Base-by-base conservation (phyloP, 352 stramenopile genomes). In the Thalassiosira gravida region DNA sequence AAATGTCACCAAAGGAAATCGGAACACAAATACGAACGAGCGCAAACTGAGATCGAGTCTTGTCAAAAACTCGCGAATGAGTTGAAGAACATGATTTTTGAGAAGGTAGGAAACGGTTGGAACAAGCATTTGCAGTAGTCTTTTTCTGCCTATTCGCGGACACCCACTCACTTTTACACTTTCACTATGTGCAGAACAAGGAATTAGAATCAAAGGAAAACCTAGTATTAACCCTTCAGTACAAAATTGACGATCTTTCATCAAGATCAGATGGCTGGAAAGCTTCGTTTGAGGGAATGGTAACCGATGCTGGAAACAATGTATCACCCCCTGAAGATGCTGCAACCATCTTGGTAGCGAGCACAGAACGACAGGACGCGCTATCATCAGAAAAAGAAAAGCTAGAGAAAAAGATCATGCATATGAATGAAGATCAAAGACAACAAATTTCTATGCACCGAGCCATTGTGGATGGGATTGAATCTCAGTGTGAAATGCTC, bases 391-490 rank as follows among this genome's bases (percentile, higher is more conserved):
- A 86, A 56, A 68, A 82, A 32, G 47, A 53, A 2, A 70, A 57
- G 42, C 39, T 86, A 18, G 44, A 86, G 39, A 57, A 83, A 47
- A 47, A 79, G 59, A 67, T 71, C 3, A n/a, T 83, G 16, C 16
- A 14, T 1, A 75, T 80, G 53, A 57, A 77, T 13, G 55, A 80
- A 65, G 73, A 86, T 13, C 30, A 57, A 14, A 24, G 56, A 24
- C 65, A 86, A 13, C 72, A 78, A 67, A 74, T 8, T 39, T 72
- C 78, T 13, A 82, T 82, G 78, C 68, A 86, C 27, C n/a, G 74
- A 59, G 64, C 67, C 16, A 74, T 86, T 11, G 52, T 80, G 8
- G 63, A 79, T 22, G 78, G 72, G 18, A 62, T 86, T 16, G 78
- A 86, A 35, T 57, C 66, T 52, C 47, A 77, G 53, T 86, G 72